Evolutionary conservation across 331 rosid species (phyloP).

Genomic region (Rosa hybrid): DNA sequence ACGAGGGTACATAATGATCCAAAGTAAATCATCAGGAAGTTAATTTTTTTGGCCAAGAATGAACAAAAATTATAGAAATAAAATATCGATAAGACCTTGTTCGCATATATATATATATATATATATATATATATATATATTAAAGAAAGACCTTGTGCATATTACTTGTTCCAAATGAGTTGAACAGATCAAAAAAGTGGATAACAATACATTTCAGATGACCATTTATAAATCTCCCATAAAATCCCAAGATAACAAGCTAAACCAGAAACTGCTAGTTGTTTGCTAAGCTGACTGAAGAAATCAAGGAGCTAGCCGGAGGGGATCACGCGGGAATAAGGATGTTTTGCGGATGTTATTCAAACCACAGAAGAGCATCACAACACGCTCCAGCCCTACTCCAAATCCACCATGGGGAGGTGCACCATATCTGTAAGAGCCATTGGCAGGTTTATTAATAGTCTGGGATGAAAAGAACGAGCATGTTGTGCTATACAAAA

Average conservation of each 20-base stretch:
- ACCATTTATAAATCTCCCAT: not conserved
- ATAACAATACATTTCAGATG: no score
- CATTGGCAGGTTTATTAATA: constrained; percentile 14
- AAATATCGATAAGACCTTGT: not conserved
- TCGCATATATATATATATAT: no score
- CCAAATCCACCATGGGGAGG: constrained; percentile 97
- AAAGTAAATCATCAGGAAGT: not conserved
- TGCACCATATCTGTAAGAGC: constrained; percentile 74
- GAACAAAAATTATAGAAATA: not conserved
- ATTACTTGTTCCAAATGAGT: not conserved
- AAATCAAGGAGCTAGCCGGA: constrained; percentile 62
- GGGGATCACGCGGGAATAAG: constrained; percentile 88
- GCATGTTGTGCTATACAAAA: not conserved
- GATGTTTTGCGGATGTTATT: constrained; percentile 91
- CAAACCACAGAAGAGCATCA: constrained; percentile 92
- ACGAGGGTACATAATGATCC: not conserved
- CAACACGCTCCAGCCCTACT: constrained; percentile 92
- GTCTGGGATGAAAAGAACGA: not conserved
- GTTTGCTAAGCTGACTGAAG: not conserved
- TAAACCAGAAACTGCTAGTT: not conserved
- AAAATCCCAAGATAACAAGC: not conserved
- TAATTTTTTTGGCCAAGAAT: not conserved
- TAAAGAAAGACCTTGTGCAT: no score
- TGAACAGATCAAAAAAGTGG: not conserved
- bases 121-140: no score